A percentile compares a stretch with the other conserved stretches of the same genome.
These are phyloP conservation scores for Trichomonas gallinae DNA, from an alignment of 208 protist genomes.

Conservation along the genomic window DNA sequence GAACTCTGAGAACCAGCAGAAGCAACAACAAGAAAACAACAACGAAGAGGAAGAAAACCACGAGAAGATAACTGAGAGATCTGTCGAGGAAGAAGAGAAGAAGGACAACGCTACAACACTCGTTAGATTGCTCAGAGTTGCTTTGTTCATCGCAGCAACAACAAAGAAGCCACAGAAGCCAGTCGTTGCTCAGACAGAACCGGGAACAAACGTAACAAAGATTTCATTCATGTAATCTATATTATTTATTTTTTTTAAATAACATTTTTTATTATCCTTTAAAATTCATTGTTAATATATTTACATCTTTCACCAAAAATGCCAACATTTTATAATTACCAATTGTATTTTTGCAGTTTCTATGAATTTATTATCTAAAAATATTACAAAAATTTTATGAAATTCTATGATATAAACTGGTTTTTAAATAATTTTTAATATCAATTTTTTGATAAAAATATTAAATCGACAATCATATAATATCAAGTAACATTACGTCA, in stretches of 20 bases:
- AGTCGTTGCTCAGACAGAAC: neutral
- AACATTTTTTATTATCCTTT: neutral
- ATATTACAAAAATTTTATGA: no score
- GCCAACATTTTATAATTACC: no score
- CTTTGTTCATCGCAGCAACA: neutral
- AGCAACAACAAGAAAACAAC: neutral
- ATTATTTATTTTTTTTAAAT: neutral
- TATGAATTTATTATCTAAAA: no score
- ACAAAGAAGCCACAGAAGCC: neutral
- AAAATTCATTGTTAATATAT: no score
- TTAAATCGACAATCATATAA: no score
- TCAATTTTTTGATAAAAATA: no score
- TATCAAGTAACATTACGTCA: no score
- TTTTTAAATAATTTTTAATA: no score
- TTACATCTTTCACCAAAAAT: no score
- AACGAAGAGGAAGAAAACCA: neutral
- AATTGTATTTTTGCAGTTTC: no score
- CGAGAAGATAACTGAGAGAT: neutral
- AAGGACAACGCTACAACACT: neutral
- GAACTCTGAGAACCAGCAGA: neutral
- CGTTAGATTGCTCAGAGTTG: neutral
- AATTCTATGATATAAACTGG: no score
- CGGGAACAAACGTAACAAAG: neutral
- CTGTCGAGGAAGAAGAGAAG: neutral
- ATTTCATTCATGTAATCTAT: neutral